phyloP scores from a whole-genome alignment of 805 yeast species.

The Candida yuanshanica region DNA sequence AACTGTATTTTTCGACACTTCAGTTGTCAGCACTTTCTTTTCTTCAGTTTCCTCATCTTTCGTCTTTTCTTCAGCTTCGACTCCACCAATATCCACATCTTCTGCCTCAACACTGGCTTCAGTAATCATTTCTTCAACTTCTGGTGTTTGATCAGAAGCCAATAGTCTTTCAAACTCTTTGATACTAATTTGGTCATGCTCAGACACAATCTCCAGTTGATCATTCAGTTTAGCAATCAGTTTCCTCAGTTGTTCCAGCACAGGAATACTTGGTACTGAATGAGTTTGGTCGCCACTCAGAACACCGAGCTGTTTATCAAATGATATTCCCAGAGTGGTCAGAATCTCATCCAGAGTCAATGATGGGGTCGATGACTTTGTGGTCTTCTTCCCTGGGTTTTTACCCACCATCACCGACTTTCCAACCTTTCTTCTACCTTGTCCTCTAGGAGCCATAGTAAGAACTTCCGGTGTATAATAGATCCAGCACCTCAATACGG shows the following conservation, averaged over 20 bases:
- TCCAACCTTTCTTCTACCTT: slow-evolving; percentile 17
- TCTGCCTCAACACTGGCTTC: slow-evolving; percentile 2
- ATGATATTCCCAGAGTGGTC: slow-evolving; percentile 44
- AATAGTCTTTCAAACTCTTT: slow-evolving; percentile 9
- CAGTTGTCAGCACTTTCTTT: neutral
- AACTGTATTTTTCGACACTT: neutral
- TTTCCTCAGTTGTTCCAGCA: slow-evolving; percentile 23
- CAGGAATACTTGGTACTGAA: slow-evolving; percentile 29
- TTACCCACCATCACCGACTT: slow-evolving; percentile 14
- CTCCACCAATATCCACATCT: slow-evolving; percentile 36
- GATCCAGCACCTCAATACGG: neutral
- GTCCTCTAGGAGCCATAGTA: slow-evolving; percentile 18
- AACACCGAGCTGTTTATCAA: slow-evolving; percentile 54
- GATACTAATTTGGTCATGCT: slow-evolving; percentile 21
- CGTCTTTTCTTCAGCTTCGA: slow-evolving; percentile 33
- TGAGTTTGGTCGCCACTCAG: slow-evolving; percentile 53
- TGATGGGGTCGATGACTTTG: slow-evolving; percentile 32
- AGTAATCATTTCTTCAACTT: slow-evolving; percentile 3
- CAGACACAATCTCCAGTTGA: slow-evolving; percentile 27
- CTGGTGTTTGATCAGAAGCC: slow-evolving; percentile 1
- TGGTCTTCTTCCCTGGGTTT: slow-evolving; percentile 24
- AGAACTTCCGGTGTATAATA: neutral
- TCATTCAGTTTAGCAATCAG: slow-evolving; percentile 38
- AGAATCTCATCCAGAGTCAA: slow-evolving; percentile 44
- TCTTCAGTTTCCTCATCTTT: slow-evolving; percentile 23